Evolutionary conservation across 2,329 filamentous ascomycete genomes (phyloP).

Genomic region (Colletotrichum liriopes): DNA sequence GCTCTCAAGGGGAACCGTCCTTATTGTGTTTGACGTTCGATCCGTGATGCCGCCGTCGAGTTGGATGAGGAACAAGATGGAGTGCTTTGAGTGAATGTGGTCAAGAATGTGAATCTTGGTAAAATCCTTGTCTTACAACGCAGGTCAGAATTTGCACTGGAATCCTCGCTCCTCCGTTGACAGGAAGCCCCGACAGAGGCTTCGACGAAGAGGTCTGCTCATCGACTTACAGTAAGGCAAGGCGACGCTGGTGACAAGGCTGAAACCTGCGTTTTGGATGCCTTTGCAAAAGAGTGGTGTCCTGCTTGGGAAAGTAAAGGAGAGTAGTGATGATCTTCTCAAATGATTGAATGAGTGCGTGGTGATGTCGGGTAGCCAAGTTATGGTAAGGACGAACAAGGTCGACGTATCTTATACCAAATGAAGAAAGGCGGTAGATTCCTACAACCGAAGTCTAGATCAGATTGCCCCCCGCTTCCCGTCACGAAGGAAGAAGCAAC

Average conservation of each 20-base stretch:
- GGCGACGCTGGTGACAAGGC: no score
- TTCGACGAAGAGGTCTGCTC: background rate
- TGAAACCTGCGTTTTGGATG: background rate
- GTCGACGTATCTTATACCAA: constrained; percentile 11
- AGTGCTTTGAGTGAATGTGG: background rate
- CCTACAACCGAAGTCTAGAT: background rate
- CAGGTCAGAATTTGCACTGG: background rate
- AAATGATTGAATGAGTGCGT: constrained; percentile 1
- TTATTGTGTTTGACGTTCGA: background rate
- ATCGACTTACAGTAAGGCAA: background rate
- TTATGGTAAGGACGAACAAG: background rate
- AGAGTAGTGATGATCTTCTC: background rate
- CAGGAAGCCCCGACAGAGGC: background rate
- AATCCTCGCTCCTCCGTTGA: background rate
- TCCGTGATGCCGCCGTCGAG: background rate
- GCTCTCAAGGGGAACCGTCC: background rate
- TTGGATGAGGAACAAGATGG: background rate
- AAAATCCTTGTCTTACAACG: background rate
- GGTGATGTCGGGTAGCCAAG: background rate
- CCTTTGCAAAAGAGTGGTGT: constrained; percentile 1
- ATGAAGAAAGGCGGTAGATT: background rate
- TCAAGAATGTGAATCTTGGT: constrained; percentile 4
- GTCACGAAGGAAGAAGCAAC: background rate
- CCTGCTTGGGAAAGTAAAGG: background rate
- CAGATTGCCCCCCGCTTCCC: background rate